Base-by-base conservation (phyloP, 1,284 basidiomycete genomes). In the Trametes sp. region DNA sequence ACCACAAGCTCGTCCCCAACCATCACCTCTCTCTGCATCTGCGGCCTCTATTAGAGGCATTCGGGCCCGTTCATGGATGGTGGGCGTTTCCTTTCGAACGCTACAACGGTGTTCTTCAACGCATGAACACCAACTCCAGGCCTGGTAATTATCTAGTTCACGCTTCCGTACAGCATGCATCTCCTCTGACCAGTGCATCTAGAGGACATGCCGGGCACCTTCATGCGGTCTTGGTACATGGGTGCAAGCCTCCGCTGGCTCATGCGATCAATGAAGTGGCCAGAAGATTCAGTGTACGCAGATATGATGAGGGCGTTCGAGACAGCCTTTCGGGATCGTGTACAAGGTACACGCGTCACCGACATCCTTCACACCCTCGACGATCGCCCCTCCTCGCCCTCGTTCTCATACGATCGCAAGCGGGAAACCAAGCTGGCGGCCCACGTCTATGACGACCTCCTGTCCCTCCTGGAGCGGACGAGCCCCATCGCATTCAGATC, bases 21-120 rank as follows among this genome's bases (percentile, higher is more conserved):
- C 79, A 81, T 24, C 80, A 81, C 62, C 62, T 78, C 5, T 58
- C 75, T 16, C 64, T 80, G 7, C 79, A 80, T 59, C 72, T 76
- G 54, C 64, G 66, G 0, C 54, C 63, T 0, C 63, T 70, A 23
- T 57, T 80, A 2, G 41, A 57, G 7, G 29, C 64, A 0, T 79
- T 76, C 64, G 78, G 79, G 2, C 78, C 78, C 1, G 69, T 69
- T 4, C 76, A 77, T 64, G 65, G 71, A 1, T 78, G 75, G 76
- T 62, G 78, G n/a, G 75, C 73, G 41, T 79, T 73, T 57, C 64
- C 54, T 2, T 56, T n/a, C n/a, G n/a, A n/a, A n/a, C n/a, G n/a
- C n/a, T n/a, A n/a, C n/a, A n/a, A n/a, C n/a, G n/a, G n/a, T 56
- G 11, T 76, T 8, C 54, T 80, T 4, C 77, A 78, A 50, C 46